Evolutionary conservation across 75 land plant species (phyloP).

Genomic region (Selaginella moellendorffii): DNA sequence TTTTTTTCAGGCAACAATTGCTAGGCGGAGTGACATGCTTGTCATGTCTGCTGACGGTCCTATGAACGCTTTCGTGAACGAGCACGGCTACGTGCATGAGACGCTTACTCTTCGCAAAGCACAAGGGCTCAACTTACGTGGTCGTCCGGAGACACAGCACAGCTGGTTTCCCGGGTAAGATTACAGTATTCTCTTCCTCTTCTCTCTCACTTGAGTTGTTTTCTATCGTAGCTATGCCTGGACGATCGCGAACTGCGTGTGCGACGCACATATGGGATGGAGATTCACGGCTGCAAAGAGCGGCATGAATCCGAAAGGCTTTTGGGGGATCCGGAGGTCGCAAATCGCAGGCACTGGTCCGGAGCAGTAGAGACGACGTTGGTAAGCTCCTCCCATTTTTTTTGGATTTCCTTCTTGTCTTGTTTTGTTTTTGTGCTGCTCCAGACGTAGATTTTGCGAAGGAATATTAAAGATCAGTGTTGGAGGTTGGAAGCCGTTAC

Average conservation of each 20-base stretch:
- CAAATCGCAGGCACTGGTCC: slow-evolving; percentile 28
- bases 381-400: no score
- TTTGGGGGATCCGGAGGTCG: slow-evolving; percentile 81
- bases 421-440: no score
- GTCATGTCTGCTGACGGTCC: slow-evolving; percentile 98
- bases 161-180: slow-evolving; percentile 99
- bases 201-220: slow-evolving; percentile 7
- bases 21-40: slow-evolving; percentile 85
- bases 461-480: neutral
- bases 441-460: neutral
- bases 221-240: slow-evolving; percentile 65
- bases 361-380: neutral
- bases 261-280: slow-evolving; percentile 85
- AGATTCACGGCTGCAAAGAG: slow-evolving; percentile 55
- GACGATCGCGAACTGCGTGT: slow-evolving; percentile 66
- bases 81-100: slow-evolving; percentile 89
- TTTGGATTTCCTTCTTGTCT: no score
- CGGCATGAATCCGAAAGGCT: slow-evolving; percentile 49
- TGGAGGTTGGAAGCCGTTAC: neutral
- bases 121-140: slow-evolving; percentile 47
- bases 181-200: neutral
- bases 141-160: slow-evolving; percentile 44
- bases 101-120: slow-evolving; percentile 57
- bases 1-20: slow-evolving; percentile 39
- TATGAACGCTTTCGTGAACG: slow-evolving; percentile 78